phyloP scores from a whole-genome alignment of 345 rosid species.

The Hibiscus trionum region DNA sequence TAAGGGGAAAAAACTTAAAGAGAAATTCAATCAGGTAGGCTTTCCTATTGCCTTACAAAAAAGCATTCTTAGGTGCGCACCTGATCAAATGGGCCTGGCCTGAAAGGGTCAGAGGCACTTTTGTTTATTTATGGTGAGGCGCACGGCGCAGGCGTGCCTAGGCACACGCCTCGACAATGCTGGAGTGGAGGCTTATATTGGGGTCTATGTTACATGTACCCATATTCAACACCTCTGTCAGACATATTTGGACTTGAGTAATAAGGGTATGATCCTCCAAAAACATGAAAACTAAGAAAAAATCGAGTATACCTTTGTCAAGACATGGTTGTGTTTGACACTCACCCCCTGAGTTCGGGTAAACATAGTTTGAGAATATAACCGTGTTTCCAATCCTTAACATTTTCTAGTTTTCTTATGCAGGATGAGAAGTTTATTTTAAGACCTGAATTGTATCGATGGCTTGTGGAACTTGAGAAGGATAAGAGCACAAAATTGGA shows the following conservation, averaged over 20 bases:
- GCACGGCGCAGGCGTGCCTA: too few species aligned
- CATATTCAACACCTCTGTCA: background rate
- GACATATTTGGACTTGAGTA: background rate
- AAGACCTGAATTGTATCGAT: slow-evolving; percentile 66
- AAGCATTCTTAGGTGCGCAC: too few species aligned
- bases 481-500: slow-evolving; percentile 67
- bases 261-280: background rate
- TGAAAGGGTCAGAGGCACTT: too few species aligned
- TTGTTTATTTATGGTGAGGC: too few species aligned
- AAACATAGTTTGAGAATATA: background rate
- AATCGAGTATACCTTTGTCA: background rate
- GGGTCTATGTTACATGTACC: background rate
- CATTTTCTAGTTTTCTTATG: slow-evolving; percentile 13
- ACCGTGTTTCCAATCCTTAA: slow-evolving; percentile 9
- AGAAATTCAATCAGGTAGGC: too few species aligned
- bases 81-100: too few species aligned
- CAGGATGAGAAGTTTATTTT: slow-evolving; percentile 75
- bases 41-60: too few species aligned
- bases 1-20: too few species aligned
- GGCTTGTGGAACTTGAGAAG: slow-evolving; percentile 80
- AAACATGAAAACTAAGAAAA: background rate
- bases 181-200: background rate
- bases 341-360: background rate
- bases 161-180: too few species aligned
- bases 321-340: background rate